Evolutionary conservation across 768 basidiomycete species (phyloP).

Genomic region (Lactarius hengduanensis): DNA sequence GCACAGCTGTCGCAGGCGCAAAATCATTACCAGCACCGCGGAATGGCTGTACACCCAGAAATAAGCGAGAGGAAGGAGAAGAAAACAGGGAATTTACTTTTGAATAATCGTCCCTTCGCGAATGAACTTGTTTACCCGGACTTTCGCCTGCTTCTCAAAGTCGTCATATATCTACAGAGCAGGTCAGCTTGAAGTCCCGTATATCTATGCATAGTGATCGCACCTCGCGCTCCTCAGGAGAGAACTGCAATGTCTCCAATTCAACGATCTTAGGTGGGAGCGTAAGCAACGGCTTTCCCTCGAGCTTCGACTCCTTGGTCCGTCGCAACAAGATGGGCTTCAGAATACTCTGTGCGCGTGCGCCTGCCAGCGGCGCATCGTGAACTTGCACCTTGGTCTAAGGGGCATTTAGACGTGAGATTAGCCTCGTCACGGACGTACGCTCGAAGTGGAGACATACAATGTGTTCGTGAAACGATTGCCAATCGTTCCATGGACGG

Average conservation of each 20-base stretch:
- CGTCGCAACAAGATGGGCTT: slow-evolving; percentile 67
- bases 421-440: background rate
- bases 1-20: slow-evolving; percentile 72
- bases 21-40: slow-evolving; percentile 58
- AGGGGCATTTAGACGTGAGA: background rate
- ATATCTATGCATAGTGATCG: slow-evolving; percentile 21
- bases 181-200: background rate
- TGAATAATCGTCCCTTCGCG: slow-evolving; percentile 64
- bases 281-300: slow-evolving; percentile 67
- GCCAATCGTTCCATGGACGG: slow-evolving; percentile 73
- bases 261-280: slow-evolving; percentile 62
- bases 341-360: slow-evolving; percentile 66
- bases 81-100: slow-evolving; percentile 42
- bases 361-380: slow-evolving; percentile 62
- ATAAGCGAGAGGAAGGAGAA: background rate
- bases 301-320: slow-evolving; percentile 62
- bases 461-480: slow-evolving; percentile 56
- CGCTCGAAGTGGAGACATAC: slow-evolving; percentile 36
- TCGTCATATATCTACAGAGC: slow-evolving; percentile 51
- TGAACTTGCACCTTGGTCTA: slow-evolving; percentile 53
- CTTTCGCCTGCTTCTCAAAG: slow-evolving; percentile 54
- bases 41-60: slow-evolving; percentile 41
- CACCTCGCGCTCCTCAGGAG: slow-evolving; percentile 62
- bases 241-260: slow-evolving; percentile 59
- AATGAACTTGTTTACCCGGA: slow-evolving; percentile 60